Conservation (phyloP, 2,329 filamentous ascomycete species). For the Beauveria caledonica region DNA sequence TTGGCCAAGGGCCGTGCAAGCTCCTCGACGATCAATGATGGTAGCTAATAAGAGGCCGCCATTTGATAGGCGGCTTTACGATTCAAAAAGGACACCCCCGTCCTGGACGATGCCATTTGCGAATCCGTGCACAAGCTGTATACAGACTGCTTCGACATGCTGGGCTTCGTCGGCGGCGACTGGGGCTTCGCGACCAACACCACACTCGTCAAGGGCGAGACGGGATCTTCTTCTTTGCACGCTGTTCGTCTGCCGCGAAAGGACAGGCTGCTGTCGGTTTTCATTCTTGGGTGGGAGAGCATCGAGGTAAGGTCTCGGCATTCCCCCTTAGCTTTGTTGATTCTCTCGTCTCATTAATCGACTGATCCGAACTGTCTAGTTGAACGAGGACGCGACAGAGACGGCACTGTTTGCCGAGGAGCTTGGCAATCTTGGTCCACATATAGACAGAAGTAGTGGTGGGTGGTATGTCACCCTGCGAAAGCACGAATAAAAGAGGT, state of each 20-base stretch:
- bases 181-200: constrained; percentile 4
- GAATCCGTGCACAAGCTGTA: constrained; percentile 3
- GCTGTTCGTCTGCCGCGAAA: background rate
- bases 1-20: background rate
- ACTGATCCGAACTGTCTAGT: background rate
- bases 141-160: constrained; percentile 1
- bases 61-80: background rate
- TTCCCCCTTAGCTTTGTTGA: background rate
- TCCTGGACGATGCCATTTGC: background rate
- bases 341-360: background rate
- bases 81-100: background rate
- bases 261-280: background rate
- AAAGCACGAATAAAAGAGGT: background rate
- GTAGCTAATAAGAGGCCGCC: background rate
- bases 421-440: background rate
- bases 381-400: background rate
- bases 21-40: background rate
- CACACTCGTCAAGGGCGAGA: background rate
- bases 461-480: background rate
- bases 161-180: constrained; percentile 9
- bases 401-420: constrained; percentile 1
- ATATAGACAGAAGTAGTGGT: background rate
- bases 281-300: constrained; percentile 8
- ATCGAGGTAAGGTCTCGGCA: background rate
- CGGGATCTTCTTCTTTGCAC: background rate